These are phyloP conservation scores for Podospora pseudopauciseta DNA, from an alignment of 495 filamentous ascomycete species.

Conservation along the genomic window DNA sequence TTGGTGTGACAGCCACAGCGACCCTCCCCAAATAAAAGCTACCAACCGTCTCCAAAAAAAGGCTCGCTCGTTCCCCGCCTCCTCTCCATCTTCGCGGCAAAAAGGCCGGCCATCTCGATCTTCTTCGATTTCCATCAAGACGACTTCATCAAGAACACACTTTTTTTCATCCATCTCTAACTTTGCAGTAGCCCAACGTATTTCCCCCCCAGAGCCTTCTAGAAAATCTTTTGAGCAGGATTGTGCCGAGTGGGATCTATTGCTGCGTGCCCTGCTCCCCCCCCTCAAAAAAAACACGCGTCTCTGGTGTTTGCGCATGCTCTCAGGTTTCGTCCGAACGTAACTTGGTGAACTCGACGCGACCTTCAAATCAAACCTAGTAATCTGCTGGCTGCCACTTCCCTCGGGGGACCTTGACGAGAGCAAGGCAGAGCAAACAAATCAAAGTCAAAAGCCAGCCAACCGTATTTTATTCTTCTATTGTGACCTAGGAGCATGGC, in stretches of 20 bases:
- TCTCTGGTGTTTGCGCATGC: background rate
- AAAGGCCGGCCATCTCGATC: background rate
- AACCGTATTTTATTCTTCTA: conserved; percentile 19
- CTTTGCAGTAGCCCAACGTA: conserved; percentile 3
- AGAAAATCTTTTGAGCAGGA: background rate
- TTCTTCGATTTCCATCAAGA: background rate
- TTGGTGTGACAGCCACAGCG: background rate
- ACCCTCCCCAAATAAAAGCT: background rate
- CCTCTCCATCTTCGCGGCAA: background rate
- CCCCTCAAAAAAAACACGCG: background rate
- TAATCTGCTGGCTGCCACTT: background rate
- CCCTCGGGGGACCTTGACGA: background rate
- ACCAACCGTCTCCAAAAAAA: background rate
- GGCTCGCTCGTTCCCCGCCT: background rate
- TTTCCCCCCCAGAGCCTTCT: background rate
- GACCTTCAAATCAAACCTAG: background rate
- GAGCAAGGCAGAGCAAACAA: conserved; percentile 5
- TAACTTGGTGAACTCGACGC: background rate
- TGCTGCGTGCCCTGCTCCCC: background rate
- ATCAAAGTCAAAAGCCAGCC: conserved; percentile 10
- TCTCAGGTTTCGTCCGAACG: background rate
- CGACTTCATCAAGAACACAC: background rate
- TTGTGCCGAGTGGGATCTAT: background rate
- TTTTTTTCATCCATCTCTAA: conserved; percentile 11
- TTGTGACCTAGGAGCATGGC: conserved; percentile 30